Percentiles rank a stretch among this genome's conserved stretches.
phyloP scores from a whole-genome alignment of 306 rosid genomes.

The Argentina anserina region DNA sequence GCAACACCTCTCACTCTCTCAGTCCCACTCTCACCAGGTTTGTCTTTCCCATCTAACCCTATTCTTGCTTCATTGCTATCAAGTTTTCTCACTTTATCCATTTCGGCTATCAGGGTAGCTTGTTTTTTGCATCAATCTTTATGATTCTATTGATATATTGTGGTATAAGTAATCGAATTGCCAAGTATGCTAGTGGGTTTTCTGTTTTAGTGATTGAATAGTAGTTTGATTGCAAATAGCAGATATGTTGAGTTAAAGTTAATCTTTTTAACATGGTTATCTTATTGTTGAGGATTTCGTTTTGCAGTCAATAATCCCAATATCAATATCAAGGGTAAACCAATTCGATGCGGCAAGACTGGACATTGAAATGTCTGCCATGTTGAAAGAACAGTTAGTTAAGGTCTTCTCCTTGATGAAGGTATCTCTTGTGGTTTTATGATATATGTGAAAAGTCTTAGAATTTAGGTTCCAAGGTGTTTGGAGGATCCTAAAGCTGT shows the following conservation, averaged over 20 bases:
- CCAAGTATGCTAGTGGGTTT: not conserved
- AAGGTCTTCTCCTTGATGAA: slow-evolving; percentile 93
- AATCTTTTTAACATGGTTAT: not conserved
- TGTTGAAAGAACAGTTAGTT: slow-evolving; percentile 95
- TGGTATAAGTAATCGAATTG: not conserved
- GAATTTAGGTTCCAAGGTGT: slow-evolving; percentile 14
- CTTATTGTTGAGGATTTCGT: not conserved
- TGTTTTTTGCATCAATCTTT: not conserved
- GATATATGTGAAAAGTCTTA: slow-evolving; percentile 1
- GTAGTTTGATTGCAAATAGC: not conserved
- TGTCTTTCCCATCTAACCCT: not conserved
- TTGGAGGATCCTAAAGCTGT: slow-evolving; percentile 19
- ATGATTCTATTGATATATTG: not conserved
- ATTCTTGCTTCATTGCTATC: not conserved
- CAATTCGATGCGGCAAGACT: slow-evolving; percentile 94
- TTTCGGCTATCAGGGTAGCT: not conserved
- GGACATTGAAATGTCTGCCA: slow-evolving; percentile 95
- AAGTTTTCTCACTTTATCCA: not conserved
- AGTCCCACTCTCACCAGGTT: slow-evolving; percentile 41
- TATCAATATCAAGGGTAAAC: slow-evolving; percentile 91
- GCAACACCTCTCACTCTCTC: slow-evolving; percentile 35
- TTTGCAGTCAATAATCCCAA: slow-evolving; percentile 59
- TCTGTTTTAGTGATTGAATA: not conserved
- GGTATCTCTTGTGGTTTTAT: slow-evolving; percentile 43
- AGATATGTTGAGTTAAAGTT: not conserved